Evolutionary conservation across 257 asterid genomes (phyloP).

Genomic region (Solanum medicagineum): DNA sequence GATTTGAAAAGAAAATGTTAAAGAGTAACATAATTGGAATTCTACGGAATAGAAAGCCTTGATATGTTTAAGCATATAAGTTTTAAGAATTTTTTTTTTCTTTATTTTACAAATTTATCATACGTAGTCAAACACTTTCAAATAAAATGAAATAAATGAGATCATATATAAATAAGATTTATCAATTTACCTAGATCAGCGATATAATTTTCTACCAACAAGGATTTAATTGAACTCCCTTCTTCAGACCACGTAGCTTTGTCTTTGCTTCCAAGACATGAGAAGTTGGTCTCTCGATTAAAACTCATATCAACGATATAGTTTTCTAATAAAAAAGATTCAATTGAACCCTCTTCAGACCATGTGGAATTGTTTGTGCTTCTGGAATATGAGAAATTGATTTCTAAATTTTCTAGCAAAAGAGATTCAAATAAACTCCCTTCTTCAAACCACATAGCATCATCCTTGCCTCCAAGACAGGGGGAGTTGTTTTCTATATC

Average conservation of each 20-base stretch:
- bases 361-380: background rate
- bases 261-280: background rate
- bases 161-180: background rate
- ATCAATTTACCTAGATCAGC: background rate
- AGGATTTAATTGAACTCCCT: background rate
- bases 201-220: background rate
- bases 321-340: background rate
- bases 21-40: too few relatives aligned
- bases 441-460: background rate
- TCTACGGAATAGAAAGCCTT: background rate
- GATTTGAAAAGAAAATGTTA: background rate
- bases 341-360: background rate
- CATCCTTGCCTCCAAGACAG: background rate
- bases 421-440: background rate
- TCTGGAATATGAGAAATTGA: background rate
- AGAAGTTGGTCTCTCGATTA: background rate
- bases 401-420: background rate
- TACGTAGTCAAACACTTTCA: background rate
- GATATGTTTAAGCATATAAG: background rate
- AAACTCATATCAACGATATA: background rate
- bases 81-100: background rate
- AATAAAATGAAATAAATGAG: background rate
- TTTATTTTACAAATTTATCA: background rate
- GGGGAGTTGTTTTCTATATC: background rate
- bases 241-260: background rate